These are phyloP conservation scores for Marasmius oreades DNA, from an alignment of 1,284 basidiomycete genomes.

Conservation along the genomic window DNA sequence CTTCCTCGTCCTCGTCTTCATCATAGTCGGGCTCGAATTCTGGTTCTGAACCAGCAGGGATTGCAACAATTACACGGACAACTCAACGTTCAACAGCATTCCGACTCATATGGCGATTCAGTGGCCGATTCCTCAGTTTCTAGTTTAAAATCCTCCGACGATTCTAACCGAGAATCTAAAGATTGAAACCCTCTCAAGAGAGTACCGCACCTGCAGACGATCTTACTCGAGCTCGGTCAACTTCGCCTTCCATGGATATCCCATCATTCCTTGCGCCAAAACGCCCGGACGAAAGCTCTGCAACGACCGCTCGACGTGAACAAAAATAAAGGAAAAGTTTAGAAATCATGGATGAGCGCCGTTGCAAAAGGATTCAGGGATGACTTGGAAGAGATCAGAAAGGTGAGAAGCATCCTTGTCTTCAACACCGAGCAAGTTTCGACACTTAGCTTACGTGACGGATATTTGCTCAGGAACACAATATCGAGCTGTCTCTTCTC, in stretches of 20 bases:
- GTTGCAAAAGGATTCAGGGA: conserved; percentile 76
- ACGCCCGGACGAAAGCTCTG: conserved; percentile 23
- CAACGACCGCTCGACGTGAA: conserved; percentile 34
- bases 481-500: conserved; percentile 62
- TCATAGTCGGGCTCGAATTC: conserved; percentile 35
- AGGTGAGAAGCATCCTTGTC: conserved; percentile 38
- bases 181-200: background rate
- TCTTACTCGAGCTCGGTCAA: conserved; percentile 24
- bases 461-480: conserved; percentile 54
- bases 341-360: conserved; percentile 78
- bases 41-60: conserved; percentile 17
- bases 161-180: background rate
- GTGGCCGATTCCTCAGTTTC: background rate
- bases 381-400: conserved; percentile 73
- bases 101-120: conserved; percentile 12
- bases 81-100: conserved; percentile 11
- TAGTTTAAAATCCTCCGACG: background rate
- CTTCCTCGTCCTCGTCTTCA: conserved; percentile 41
- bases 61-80: conserved; percentile 8
- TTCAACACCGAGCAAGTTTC: background rate
- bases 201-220: conserved; percentile 4
- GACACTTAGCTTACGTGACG: conserved; percentile 1
- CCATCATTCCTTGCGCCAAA: conserved; percentile 46
- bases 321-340: conserved; percentile 55
- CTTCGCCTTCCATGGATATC: conserved; percentile 45